Percentiles rank a stretch among this genome's conserved stretches.
These are phyloP conservation scores for Pisolithus albus DNA, from an alignment of 768 basidiomycete genomes.

Conservation along the genomic window DNA sequence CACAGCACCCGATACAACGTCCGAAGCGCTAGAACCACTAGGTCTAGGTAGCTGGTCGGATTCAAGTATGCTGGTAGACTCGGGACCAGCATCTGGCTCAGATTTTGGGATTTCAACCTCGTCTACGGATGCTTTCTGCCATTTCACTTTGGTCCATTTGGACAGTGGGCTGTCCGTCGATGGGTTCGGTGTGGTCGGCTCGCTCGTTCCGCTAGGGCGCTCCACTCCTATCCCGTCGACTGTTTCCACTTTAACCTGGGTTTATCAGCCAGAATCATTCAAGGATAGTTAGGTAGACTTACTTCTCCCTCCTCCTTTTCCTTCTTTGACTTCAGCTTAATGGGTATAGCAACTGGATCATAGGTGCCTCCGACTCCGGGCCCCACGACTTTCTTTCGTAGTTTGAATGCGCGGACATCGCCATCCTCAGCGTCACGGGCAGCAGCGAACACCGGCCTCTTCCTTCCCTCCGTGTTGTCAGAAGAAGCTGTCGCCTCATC, in stretches of 20 bases:
- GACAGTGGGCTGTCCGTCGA: constrained; percentile 12
- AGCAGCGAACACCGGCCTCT: constrained; percentile 25
- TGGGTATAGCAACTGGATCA: constrained; percentile 65
- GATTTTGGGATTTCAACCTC: neutral
- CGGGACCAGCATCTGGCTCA: constrained; percentile 4
- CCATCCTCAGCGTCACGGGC: constrained; percentile 44
- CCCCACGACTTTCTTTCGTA: constrained; percentile 55
- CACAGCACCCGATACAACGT: neutral
- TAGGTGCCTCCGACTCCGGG: constrained; percentile 72
- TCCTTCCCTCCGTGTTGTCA: constrained; percentile 17
- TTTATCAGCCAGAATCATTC: neutral
- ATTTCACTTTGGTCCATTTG: constrained; percentile 33
- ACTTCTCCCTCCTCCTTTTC: constrained; percentile 27
- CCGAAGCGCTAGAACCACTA: neutral
- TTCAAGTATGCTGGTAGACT: constrained; percentile 1
- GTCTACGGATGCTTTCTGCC: constrained; percentile 23
- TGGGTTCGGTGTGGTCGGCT: neutral
- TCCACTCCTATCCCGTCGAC: constrained; percentile 4
- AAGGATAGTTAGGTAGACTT: neutral
- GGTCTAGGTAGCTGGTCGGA: neutral
- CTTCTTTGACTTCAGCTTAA: constrained; percentile 56
- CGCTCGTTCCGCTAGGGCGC: neutral
- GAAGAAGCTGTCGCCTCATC: constrained; percentile 18
- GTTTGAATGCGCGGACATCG: constrained; percentile 51
- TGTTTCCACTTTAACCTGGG: constrained; percentile 5